phyloP scores from a whole-genome alignment of 2,329 filamentous ascomycete species.

The Sphaerulina musiva region DNA sequence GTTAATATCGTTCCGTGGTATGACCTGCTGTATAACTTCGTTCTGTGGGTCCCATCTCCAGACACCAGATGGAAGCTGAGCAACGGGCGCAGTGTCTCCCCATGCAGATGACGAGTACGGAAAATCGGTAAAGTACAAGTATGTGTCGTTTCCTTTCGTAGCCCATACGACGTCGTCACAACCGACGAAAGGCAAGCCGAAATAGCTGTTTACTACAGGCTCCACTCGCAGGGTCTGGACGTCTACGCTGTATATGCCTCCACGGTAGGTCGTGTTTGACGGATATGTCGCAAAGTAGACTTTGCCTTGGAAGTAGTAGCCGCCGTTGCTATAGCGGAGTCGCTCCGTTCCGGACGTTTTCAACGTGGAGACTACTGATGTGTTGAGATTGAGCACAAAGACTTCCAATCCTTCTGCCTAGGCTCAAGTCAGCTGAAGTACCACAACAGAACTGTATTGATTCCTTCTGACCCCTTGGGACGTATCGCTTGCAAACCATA shows the following conservation, averaged over 20 bases:
- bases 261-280: background rate
- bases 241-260: background rate
- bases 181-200: slow-evolving; percentile 1
- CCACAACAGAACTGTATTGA: background rate
- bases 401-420: background rate
- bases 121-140: slow-evolving; percentile 6
- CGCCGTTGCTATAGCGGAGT: background rate
- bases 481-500: background rate
- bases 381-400: background rate
- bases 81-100: background rate
- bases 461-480: background rate
- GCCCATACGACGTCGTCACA: slow-evolving; percentile 1
- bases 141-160: background rate
- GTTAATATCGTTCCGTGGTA: slow-evolving; percentile 7
- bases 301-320: slow-evolving; percentile 2
- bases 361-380: background rate
- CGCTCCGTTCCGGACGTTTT: background rate
- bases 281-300: slow-evolving; percentile 1
- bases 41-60: slow-evolving; percentile 8
- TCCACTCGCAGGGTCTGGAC: background rate
- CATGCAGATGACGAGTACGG: background rate
- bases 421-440: background rate
- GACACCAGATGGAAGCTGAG: slow-evolving; percentile 5
- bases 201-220: slow-evolving; percentile 2
- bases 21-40: slow-evolving; percentile 6